Evolutionary conservation across 2,329 filamentous ascomycete species (phyloP).

Genomic region (Drechslerella coelobrocha): DNA sequence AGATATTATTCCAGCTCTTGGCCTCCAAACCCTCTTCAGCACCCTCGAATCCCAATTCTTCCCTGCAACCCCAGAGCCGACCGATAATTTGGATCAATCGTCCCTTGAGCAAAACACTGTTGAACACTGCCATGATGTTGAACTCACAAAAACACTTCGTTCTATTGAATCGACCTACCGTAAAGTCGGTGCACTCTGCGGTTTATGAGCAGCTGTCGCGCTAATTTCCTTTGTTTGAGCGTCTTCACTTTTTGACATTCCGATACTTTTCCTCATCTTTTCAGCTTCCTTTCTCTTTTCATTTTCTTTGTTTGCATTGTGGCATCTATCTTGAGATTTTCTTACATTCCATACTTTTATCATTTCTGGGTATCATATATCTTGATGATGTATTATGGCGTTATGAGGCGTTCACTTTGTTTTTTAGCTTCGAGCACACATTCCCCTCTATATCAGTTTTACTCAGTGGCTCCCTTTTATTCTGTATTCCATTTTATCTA

Average conservation of each 20-base stretch:
- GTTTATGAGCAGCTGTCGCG: conserved; percentile 26
- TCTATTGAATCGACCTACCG: conserved; percentile 47
- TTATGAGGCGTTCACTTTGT: conserved; percentile 29
- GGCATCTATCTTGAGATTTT: background rate
- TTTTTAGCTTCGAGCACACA: conserved; percentile 10
- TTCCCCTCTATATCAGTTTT: background rate
- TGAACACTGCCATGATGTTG: conserved; percentile 36
- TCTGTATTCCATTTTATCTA: background rate
- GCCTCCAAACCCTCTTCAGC: conserved; percentile 42
- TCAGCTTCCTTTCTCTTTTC: conserved; percentile 18
- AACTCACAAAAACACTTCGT: conserved; percentile 45
- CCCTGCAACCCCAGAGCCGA: conserved; percentile 29
- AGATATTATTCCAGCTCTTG: conserved; percentile 39
- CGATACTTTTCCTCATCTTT: conserved; percentile 8
- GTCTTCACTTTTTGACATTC: conserved; percentile 1
- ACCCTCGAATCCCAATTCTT: conserved; percentile 47
- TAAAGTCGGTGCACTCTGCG: conserved; percentile 37
- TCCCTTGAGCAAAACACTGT: conserved; percentile 20
- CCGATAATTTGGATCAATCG: conserved; percentile 17
- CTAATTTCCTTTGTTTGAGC: conserved; percentile 10
- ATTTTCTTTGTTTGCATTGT: conserved; percentile 14
- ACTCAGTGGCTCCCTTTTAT: background rate
- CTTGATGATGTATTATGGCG: conserved; percentile 49
- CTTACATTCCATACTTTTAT: background rate
- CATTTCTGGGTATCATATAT: conserved; percentile 40